Conservation (phyloP, 805 yeast species). For the Metschnikowia dekortorum region DNA sequence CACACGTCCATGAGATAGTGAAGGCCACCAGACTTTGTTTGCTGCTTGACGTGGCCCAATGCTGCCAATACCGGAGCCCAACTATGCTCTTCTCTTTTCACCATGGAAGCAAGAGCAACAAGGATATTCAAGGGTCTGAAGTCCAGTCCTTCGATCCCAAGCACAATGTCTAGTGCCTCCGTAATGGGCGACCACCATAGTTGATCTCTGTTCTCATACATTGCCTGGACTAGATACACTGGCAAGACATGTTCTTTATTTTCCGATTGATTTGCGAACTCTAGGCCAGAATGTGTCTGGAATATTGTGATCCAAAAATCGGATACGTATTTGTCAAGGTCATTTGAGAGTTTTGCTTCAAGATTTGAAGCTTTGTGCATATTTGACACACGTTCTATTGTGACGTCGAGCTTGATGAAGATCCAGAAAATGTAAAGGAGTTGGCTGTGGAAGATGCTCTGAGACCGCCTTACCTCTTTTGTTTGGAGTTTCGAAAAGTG, state of each 20-base stretch:
- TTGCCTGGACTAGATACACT: conserved; percentile 17
- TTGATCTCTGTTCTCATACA: conserved; percentile 11
- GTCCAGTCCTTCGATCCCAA: not conserved
- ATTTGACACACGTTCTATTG: not conserved
- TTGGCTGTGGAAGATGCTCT: conserved; percentile 11
- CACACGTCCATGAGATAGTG: conserved; percentile 27
- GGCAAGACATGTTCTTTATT: conserved; percentile 15
- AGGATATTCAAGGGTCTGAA: not conserved
- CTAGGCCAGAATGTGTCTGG: conserved; percentile 14
- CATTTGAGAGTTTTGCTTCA: not conserved
- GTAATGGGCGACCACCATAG: conserved; percentile 27
- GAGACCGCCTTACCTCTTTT: conserved; percentile 10
- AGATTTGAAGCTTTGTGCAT: not conserved
- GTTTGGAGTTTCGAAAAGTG: conserved; percentile 16
- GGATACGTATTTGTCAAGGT: conserved; percentile 4
- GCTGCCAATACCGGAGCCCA: conserved; percentile 27
- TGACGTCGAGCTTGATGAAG: conserved; percentile 7
- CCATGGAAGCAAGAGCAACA: conserved; percentile 13
- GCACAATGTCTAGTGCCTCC: conserved; percentile 16
- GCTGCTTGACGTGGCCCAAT: conserved; percentile 14
- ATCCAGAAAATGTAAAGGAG: conserved; percentile 11
- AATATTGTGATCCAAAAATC: conserved; percentile 23
- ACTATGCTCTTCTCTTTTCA: conserved; percentile 11
- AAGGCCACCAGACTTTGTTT: conserved; percentile 18
- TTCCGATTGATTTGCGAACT: conserved; percentile 9